Evolutionary conservation across 2,329 filamentous ascomycete genomes (phyloP), one percentile per base, ranked within the genome.

Genomic region (Metarhizium rileyi): DNA sequence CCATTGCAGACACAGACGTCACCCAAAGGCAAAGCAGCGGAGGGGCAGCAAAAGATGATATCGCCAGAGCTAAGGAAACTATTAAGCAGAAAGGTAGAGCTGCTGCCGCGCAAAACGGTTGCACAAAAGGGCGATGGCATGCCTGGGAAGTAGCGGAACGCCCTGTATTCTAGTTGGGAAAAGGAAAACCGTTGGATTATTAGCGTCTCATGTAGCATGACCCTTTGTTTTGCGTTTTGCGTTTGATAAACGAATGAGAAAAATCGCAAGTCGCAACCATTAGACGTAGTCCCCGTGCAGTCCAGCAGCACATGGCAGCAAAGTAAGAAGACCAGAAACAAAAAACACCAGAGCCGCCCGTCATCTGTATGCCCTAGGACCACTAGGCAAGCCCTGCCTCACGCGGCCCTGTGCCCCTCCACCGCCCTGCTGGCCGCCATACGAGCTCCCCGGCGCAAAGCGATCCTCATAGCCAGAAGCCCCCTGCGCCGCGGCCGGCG

Each of bases 1-100:
- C 45, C 50, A 43, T 46, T 35, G 59, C 58, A 49, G 48, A 46
- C 16, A 44, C 56, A 8, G 35, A 35, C 8, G 44, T 26, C 49
- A 14, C 27, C 52, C 16, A 67, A 67, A 46, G 70, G 65, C 16
- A 72, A 72, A 48, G 63, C 62, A 10, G 60, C 64, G 48, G 47
- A 52, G 26, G 16, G 28, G 44, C 57, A 63, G 8, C 62, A 68
- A 40, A 76, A 71, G 59, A 66, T 77, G 14, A 80, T 81, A 46
- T 80, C 76, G 2, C 77, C 78, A 0, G 78, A 81, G 61, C 61
- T 82, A 54, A 69, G 78, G 45, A 72, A 70, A 52, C 59, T 82
- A 38, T 59, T 82, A 38, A 79, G 71, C 55, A 67, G 69, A 41
- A 67, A 71, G 46, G 68, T 76, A 7, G 71, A 73, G 47, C 60